Conservation (phyloP, 176 grass and related monocot genomes). For the Eragrostis curvula region DNA sequence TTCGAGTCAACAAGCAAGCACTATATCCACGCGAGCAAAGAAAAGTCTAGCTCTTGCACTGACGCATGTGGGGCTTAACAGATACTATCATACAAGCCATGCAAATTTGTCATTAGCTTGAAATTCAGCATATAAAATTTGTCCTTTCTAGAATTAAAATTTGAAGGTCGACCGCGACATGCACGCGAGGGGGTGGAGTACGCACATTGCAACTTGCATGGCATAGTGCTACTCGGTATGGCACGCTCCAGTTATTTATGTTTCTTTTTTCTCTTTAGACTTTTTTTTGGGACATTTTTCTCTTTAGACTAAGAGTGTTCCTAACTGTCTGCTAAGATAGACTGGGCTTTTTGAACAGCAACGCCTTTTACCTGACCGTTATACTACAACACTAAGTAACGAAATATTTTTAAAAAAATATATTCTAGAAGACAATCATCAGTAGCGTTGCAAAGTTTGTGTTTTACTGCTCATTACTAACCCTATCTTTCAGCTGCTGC, state of each 20-base stretch:
- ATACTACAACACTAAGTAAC: background rate
- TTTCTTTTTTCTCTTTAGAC: too few relatives aligned
- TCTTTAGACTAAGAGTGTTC: background rate
- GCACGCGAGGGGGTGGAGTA: background rate
- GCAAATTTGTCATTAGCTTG: constrained; percentile 1
- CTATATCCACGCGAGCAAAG: constrained; percentile 25
- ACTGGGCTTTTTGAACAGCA: background rate
- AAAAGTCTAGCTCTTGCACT: background rate
- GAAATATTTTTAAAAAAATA: too few relatives aligned
- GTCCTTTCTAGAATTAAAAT: background rate
- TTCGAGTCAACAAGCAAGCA: constrained; percentile 13
- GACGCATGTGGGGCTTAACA: constrained; percentile 3
- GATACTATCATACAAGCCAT: constrained; percentile 8
- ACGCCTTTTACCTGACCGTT: background rate
- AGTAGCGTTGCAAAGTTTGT: background rate
- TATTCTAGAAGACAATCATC: background rate
- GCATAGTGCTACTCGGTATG: background rate
- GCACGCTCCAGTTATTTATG: constrained; percentile 1
- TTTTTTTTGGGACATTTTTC: too few relatives aligned
- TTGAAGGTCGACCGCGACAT: constrained; percentile 5
- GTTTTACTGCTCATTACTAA: background rate
- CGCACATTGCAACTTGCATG: constrained; percentile 18
- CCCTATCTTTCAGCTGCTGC: background rate
- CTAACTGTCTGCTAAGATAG: background rate
- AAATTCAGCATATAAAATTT: background rate